Conservation (phyloP, 2,329 filamentous ascomycete genomes). For the Cladosporium velox region DNA sequence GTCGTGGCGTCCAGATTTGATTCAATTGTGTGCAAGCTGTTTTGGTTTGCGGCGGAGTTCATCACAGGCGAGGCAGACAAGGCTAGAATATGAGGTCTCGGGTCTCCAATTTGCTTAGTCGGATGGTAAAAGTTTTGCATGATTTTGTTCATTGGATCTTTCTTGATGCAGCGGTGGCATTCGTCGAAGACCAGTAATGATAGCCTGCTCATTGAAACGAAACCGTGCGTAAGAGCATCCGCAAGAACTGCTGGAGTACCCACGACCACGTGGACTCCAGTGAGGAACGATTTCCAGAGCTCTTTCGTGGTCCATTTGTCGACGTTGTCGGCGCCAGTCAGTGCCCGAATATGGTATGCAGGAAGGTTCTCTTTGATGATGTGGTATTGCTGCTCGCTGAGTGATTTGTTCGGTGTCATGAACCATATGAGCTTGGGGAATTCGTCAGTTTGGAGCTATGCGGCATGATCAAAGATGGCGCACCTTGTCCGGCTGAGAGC, state of each 20-base stretch:
- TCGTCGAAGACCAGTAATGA: constrained; percentile 80
- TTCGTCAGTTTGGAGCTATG: constrained; percentile 23
- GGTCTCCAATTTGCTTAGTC: constrained; percentile 35
- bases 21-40: constrained; percentile 65
- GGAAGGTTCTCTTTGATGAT: constrained; percentile 42
- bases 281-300: constrained; percentile 68
- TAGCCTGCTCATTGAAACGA: constrained; percentile 65
- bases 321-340: constrained; percentile 69
- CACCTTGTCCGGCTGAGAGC: constrained; percentile 35
- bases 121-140: constrained; percentile 72
- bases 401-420: constrained; percentile 46
- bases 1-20: constrained; percentile 68
- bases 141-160: constrained; percentile 66
- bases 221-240: constrained; percentile 74
- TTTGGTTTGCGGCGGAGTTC: constrained; percentile 50
- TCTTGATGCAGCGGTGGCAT: constrained; percentile 73
- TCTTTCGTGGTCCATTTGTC: constrained; percentile 70
- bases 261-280: constrained; percentile 69
- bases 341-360: constrained; percentile 59
- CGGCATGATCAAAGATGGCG: constrained; percentile 32
- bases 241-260: constrained; percentile 75
- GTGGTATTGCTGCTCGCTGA: constrained; percentile 49
- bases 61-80: constrained; percentile 79
- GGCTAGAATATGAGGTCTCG: constrained; percentile 69
- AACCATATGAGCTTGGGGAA: constrained; percentile 46